Conservation (phyloP, 2,329 filamentous ascomycete genomes). For the Colletotrichum graminicola region DNA sequence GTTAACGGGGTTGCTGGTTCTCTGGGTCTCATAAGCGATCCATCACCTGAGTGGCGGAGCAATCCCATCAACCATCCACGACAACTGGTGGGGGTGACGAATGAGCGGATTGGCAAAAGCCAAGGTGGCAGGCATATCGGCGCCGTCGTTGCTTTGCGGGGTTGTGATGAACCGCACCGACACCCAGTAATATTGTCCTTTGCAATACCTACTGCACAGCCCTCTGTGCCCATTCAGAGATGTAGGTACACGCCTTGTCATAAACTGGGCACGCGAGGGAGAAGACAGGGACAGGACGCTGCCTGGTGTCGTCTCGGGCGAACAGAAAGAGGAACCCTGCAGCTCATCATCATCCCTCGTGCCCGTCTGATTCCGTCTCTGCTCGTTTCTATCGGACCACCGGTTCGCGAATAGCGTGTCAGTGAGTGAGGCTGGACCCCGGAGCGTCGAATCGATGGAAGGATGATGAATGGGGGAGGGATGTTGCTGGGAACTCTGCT, state of each 20-base stretch:
- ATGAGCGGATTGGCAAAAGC: conserved; percentile 15
- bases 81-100: conserved; percentile 24
- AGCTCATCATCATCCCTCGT: conserved; percentile 3
- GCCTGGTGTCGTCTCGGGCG: conserved; percentile 16
- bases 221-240: conserved; percentile 5
- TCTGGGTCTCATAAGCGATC: conserved; percentile 16
- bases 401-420: background rate
- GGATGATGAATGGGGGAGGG: conserved; percentile 17
- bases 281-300: conserved; percentile 18
- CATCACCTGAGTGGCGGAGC: conserved; percentile 31
- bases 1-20: conserved; percentile 11
- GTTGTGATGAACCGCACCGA: conserved; percentile 28
- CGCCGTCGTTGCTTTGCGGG: conserved; percentile 31
- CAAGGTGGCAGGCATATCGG: conserved; percentile 5
- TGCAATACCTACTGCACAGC: conserved; percentile 19
- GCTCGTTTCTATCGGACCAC: conserved; percentile 24
- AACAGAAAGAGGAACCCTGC: background rate
- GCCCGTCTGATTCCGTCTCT: conserved; percentile 13
- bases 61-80: conserved; percentile 17
- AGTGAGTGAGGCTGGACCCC: conserved; percentile 30
- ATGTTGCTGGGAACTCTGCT: conserved; percentile 15
- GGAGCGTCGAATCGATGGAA: conserved; percentile 27
- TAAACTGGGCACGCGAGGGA: conserved; percentile 1
- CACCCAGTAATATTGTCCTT: conserved; percentile 15
- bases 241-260: conserved; percentile 21